Evolutionary conservation across 208 protist species (phyloP), one percentile per base, ranked within the genome.

Genomic region (Leishmania lainsoni): DNA sequence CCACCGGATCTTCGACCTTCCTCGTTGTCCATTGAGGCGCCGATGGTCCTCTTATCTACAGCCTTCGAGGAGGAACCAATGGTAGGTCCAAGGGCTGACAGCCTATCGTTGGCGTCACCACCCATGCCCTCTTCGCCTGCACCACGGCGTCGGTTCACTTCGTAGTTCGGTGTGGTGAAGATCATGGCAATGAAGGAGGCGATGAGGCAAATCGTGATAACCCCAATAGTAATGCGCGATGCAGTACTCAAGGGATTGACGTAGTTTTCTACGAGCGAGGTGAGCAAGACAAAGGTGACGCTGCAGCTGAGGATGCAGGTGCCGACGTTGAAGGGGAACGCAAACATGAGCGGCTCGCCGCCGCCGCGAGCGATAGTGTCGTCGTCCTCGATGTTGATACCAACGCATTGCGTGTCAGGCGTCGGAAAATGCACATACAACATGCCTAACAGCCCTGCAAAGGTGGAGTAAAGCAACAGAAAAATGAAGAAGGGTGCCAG

Each of bases 401-500:
- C 93, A 42, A 95, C 87, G 79, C 89, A 93, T 10, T 85, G 81
- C 9, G 90, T 93, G 2, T 75, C 77, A 8, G 78, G 77, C 0
- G 86, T 89, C 0, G 93, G 93, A 26, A 96, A 83, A 10, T 83
- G 84, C 74, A 96, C 71, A 56, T 87, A 90, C 39, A 84, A 49
- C 10, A 89, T 87, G 39, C 90, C 86, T 35, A 96, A 87, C 2
- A 89, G 76, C 5, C 91, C 93, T 4, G 92, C 84, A 52, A 87
- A 74, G 26, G 86, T 77, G 32, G 89, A 93, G 83, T 91, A 95
- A 39, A 87, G 51, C 29, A 87, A 56, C 17, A 96, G 78, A 70
- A 95, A 94, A 0, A 86, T 71, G 58, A 96, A 94, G 78, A 96
- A 95, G 9, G 87, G 87, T 5, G 86, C 85, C 45, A 96, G 92